Evolutionary conservation across 2,329 filamentous ascomycete species (phyloP), one percentile per base, ranked within the genome.

Genomic region (Periconia sp.): DNA sequence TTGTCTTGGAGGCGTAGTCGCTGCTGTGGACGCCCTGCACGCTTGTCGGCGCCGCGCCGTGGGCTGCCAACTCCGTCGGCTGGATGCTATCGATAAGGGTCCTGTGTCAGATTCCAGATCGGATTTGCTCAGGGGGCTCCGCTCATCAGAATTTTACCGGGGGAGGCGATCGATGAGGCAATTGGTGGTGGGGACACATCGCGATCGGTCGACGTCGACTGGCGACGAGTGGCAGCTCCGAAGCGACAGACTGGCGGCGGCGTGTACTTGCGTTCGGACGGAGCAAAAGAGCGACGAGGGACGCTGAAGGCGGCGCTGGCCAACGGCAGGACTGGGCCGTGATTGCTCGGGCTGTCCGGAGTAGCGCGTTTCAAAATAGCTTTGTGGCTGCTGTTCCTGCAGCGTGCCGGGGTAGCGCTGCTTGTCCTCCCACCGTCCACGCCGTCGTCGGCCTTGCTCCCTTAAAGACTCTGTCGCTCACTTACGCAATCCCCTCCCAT

Each of bases 361-460:
- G 33, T 54, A 56, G 24, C 22, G 22, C 25, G 37, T 40, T 44
- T 47, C 49, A 50, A 40, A 48, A 43, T 50, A 26, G 34, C 32
- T 38, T 9, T 37, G 50, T 56, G 57, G 56, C 52, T 50, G 46
- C 46, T 32, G 46, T 58, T 46, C 58, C 56, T 59, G 43, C 46
- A 44, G 40, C 39, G 33, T 41, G 40, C 49, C 34, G 49, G 51
- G 40, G 47, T 35, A 40, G 45, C 50, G 42, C 46, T 48, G 48
- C 42, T 52, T 48, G 46, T 47, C 13, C 26, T 18, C 21, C 21
- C 48, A 47, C 32, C 21, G 22, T 18, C n/a, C n/a, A 35, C 16
- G 33, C 17, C 33, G 30, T 19, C 30, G 25, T 30, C 28, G 30
- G 21, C 36, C 12, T 7, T 10, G 19, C 8, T 24, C n/a, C n/a